phyloP scores from a whole-genome alignment of 352 stramenopile species.

The Phytophthora meadii region DNA sequence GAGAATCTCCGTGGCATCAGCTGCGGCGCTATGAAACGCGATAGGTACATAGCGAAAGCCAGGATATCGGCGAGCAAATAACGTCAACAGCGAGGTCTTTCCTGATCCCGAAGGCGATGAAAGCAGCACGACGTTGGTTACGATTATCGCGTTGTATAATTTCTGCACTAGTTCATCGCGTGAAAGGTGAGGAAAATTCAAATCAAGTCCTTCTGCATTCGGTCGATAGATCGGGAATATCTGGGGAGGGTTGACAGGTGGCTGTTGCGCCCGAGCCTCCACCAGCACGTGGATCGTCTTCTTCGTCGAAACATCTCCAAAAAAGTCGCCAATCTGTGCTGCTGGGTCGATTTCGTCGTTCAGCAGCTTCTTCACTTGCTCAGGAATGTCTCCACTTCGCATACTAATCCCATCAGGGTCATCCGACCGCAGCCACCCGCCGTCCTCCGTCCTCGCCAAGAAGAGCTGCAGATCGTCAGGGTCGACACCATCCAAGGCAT shows the following conservation, averaged over 20 bases:
- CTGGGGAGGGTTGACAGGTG: neutral
- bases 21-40: neutral
- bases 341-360: too few species aligned
- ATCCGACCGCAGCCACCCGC: too few species aligned
- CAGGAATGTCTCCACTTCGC: too few species aligned
- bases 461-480: too few species aligned
- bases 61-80: constrained; percentile 13
- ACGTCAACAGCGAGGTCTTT: constrained; percentile 13
- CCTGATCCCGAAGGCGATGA: constrained; percentile 5
- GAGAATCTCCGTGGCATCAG: neutral
- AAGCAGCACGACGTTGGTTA: constrained; percentile 2
- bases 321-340: too few species aligned
- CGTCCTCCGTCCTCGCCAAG: too few species aligned
- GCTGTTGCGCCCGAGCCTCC: neutral
- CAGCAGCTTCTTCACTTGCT: too few species aligned
- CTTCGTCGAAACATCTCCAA: too few species aligned
- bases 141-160: neutral
- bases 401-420: too few species aligned
- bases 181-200: constrained; percentile 13
- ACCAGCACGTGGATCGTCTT: neutral
- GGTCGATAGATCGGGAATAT: constrained; percentile 5
- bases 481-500: too few species aligned
- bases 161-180: constrained; percentile 10
- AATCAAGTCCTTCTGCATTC: constrained; percentile 8
- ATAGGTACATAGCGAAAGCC: constrained; percentile 7